These are phyloP conservation scores for Metarhizium anisopliae DNA, from an alignment of 2,329 filamentous ascomycete species.

Conservation along the genomic window DNA sequence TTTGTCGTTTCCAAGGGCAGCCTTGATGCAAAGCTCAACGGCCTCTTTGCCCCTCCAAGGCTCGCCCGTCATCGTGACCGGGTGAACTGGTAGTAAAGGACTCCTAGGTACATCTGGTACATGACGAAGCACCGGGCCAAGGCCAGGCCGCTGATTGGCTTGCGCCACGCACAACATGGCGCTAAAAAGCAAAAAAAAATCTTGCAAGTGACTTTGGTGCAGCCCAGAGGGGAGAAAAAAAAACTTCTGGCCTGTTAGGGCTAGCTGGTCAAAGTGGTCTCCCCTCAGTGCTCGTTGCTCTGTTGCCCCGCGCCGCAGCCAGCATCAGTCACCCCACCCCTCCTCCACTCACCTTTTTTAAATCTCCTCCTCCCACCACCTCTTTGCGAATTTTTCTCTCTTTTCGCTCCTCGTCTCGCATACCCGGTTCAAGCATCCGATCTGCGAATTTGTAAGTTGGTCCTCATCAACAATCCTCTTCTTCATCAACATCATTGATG, in stretches of 20 bases:
- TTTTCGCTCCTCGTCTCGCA: conserved; percentile 33
- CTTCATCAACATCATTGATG: neutral
- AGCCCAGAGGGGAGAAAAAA: conserved; percentile 12
- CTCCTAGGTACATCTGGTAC: neutral
- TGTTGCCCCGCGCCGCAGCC: conserved; percentile 26
- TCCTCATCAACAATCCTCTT: conserved; percentile 1
- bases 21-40: neutral
- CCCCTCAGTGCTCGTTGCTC: conserved; percentile 6
- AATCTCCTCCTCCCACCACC: conserved; percentile 29
- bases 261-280: conserved; percentile 12
- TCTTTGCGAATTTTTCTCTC: conserved; percentile 24
- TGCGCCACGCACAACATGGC: conserved; percentile 4
- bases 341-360: conserved; percentile 24
- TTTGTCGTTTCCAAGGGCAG: neutral
- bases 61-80: neutral
- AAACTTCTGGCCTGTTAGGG: conserved; percentile 26
- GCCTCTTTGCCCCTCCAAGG: neutral
- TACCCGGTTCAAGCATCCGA: conserved; percentile 36
- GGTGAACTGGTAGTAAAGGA: neutral
- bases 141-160: conserved; percentile 7
- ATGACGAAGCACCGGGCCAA: neutral
- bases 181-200: conserved; percentile 9
- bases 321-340: conserved; percentile 19
- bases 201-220: conserved; percentile 7
- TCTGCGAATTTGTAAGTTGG: conserved; percentile 30